Conservation (phyloP, 1,284 basidiomycete species). For the Trametes versicolor region DNA sequence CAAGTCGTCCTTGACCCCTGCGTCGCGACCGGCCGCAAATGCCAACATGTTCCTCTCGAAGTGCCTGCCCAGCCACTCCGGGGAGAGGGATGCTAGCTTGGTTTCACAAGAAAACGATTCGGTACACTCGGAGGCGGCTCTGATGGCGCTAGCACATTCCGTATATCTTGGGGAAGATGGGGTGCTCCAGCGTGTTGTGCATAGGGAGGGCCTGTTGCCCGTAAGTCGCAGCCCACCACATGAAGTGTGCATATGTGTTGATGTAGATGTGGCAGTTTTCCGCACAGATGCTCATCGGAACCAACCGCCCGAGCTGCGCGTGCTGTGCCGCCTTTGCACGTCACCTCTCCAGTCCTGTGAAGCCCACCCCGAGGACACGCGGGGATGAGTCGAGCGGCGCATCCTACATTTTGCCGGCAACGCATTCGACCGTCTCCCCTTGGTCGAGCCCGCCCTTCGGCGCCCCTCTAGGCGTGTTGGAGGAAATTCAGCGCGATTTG, state of each 20-base stretch:
- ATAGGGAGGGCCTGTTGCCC: not conserved
- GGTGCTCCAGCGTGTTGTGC: not conserved
- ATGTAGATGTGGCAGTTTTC: not conserved
- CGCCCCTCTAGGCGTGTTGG: not conserved
- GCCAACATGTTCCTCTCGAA: not conserved
- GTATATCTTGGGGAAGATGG: not conserved
- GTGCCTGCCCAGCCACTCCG: not conserved
- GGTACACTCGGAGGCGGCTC: not conserved
- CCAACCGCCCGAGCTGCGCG: not conserved
- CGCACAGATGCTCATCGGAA: not conserved
- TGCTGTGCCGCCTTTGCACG: not conserved
- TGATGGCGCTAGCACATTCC: slow-evolving; percentile 1
- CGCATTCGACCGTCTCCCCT: not conserved
- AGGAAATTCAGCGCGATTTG: not conserved
- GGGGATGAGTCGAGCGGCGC: not conserved
- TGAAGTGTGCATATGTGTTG: not conserved
- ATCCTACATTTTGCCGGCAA: not conserved
- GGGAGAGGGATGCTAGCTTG: not conserved
- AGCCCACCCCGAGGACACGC: not conserved
- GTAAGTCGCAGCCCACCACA: not conserved
- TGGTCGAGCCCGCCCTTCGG: not conserved
- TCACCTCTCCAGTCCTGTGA: not conserved
- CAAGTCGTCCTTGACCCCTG: not conserved
- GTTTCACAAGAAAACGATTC: no score
- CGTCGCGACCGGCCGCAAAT: not conserved